Percentiles rank a stretch among this genome's conserved stretches.
phyloP scores from a whole-genome alignment of 768 basidiomycete species.

The Tricholoma flavovirens region DNA sequence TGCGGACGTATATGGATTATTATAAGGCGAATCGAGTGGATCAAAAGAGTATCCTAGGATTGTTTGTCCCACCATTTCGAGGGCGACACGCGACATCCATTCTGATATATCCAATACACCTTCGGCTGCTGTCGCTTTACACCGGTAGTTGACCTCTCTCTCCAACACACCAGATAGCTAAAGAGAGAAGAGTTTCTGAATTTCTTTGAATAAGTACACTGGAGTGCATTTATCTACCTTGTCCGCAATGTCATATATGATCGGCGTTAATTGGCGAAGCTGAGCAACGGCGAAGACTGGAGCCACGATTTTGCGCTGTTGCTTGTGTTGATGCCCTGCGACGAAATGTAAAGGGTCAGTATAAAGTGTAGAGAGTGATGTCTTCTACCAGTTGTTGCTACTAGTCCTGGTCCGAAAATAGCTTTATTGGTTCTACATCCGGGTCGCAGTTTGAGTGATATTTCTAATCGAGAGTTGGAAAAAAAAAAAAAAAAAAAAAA shows the following conservation, averaged over 20 bases:
- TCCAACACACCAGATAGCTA: slow-evolving; percentile 27
- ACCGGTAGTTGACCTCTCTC: slow-evolving; percentile 15
- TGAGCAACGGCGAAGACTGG: slow-evolving; percentile 43
- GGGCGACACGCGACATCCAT: slow-evolving; percentile 40
- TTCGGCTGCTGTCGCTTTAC: slow-evolving; percentile 4
- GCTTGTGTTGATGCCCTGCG: slow-evolving; percentile 38
- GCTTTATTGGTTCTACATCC: slow-evolving; percentile 34
- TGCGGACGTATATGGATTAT: slow-evolving; percentile 39
- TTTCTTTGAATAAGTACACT: neutral
- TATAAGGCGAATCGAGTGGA: slow-evolving; percentile 35
- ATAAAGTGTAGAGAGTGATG: neutral
- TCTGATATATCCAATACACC: slow-evolving; percentile 39
- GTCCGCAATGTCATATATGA: slow-evolving; percentile 39
- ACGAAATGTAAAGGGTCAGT: neutral
- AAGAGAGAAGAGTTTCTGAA: neutral
- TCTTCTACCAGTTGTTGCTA: slow-evolving; percentile 31
- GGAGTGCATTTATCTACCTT: slow-evolving; percentile 28
- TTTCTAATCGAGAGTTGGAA: neutral
- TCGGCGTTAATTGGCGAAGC: slow-evolving; percentile 37
- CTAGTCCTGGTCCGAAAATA: slow-evolving; percentile 43
- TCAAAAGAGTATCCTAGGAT: slow-evolving; percentile 44
- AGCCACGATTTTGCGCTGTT: slow-evolving; percentile 43
- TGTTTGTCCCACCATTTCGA: slow-evolving; percentile 39
- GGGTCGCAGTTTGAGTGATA: neutral
- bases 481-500: neutral